Evolutionary conservation across 148 eudicot genomes (phyloP).

Genomic region (Rhododendron henanense): DNA sequence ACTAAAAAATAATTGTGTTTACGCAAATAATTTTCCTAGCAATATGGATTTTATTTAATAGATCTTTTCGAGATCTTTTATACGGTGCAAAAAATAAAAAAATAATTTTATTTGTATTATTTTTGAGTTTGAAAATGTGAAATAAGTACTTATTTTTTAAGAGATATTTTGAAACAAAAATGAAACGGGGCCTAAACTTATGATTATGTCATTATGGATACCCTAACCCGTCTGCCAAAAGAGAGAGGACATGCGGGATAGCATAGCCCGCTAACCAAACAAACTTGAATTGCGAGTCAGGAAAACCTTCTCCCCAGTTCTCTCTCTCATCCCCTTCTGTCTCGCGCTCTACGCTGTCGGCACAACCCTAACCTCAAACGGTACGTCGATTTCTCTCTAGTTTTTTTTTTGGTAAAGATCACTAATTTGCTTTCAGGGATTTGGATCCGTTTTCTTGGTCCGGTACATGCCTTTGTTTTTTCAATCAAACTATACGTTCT

Average conservation of each 20-base stretch:
- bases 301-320: neutral
- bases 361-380: neutral
- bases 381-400: neutral
- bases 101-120: too few species aligned
- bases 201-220: too few species aligned
- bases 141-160: too few species aligned
- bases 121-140: too few species aligned
- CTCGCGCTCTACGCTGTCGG: neutral
- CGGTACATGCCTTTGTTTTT: neutral
- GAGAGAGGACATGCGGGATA: neutral
- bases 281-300: neutral
- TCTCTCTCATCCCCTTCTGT: neutral
- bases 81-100: too few species aligned
- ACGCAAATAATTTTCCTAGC: too few species aligned
- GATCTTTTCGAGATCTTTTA: too few species aligned
- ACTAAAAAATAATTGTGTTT: too few species aligned
- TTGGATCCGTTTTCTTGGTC: neutral
- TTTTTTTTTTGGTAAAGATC: neutral
- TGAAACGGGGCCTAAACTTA: too few species aligned
- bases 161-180: too few species aligned
- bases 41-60: too few species aligned
- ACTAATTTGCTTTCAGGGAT: neutral
- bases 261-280: neutral
- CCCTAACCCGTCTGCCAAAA: neutral
- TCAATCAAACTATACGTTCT: neutral